A percentile compares a stretch with the other conserved stretches of the same genome.
phyloP scores from a whole-genome alignment of 116 monocot genomes.

The Dioscorea cayenensis region DNA sequence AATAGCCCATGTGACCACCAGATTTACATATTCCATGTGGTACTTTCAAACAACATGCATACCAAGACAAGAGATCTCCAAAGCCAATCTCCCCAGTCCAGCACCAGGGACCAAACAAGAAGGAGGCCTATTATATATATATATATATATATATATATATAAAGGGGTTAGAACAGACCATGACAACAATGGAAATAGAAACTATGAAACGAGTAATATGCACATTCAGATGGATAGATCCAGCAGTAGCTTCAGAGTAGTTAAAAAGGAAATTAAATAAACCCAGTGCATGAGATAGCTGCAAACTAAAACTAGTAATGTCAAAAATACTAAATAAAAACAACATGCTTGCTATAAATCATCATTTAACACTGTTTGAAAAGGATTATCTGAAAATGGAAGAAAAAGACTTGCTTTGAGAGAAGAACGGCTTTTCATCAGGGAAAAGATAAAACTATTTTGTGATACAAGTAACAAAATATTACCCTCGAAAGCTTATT shows the following conservation, averaged over 20 bases:
- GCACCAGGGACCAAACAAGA: constrained; percentile 95
- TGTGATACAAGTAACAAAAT: no score
- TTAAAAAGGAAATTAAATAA: not conserved
- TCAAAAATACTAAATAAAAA: no score
- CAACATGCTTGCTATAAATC: no score
- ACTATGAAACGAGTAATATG: not conserved
- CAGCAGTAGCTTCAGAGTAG: not conserved
- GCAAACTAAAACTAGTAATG: no score
- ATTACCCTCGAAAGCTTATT: no score
- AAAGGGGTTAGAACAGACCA: not conserved
- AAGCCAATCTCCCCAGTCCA: constrained; percentile 89
- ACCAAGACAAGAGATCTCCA: constrained; percentile 95
- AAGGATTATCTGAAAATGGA: no score
- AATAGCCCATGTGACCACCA: no score
- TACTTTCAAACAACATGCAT: constrained; percentile 8
- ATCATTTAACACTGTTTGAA: no score
- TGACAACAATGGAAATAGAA: not conserved
- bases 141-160: constrained; percentile 2
- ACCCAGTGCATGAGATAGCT: not conserved
- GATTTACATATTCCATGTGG: no score
- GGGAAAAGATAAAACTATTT: no score
- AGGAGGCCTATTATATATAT: constrained; percentile 52
- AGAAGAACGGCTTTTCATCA: no score
- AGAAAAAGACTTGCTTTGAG: no score
- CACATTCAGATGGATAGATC: not conserved